A percentile compares a stretch with the other conserved stretches of the same genome.
Conservation (phyloP, 106 monocot genomes). For the Acanthochlamys bracteata region DNA sequence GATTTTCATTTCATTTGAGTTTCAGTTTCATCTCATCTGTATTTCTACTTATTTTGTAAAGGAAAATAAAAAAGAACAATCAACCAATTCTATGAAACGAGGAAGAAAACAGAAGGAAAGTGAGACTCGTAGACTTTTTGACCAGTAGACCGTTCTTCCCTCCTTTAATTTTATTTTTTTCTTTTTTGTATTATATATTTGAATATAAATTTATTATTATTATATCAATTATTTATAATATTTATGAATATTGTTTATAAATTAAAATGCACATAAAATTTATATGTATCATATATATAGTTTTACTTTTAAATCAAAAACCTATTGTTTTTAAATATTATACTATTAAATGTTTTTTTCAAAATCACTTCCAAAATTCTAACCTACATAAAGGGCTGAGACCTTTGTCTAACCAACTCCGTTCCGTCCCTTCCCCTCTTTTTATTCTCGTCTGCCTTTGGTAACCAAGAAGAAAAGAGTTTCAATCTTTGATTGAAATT, state of each 20-base stretch:
- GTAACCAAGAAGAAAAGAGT: too few species aligned
- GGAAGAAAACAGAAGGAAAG: neutral
- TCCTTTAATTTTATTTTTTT: conserved; percentile 18
- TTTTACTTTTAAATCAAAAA: too few species aligned
- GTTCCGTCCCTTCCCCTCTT: neutral
- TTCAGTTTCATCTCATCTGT: neutral
- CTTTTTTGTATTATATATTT: conserved; percentile 9
- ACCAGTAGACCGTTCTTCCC: conserved; percentile 9
- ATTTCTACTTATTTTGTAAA: neutral
- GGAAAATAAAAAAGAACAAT: too few species aligned
- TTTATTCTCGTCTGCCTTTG: neutral
- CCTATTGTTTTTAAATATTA: too few species aligned
- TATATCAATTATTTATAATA: too few species aligned
- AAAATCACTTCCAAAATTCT: too few species aligned
- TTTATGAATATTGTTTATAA: too few species aligned
- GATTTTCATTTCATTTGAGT: conserved; percentile 1
- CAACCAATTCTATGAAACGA: neutral
- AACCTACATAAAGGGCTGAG: neutral
- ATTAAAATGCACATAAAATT: too few species aligned
- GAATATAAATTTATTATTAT: too few species aligned
- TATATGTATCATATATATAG: too few species aligned
- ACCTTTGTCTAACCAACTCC: neutral
- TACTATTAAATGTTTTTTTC: too few species aligned
- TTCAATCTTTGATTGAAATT: too few species aligned
- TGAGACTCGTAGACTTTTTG: neutral